A percentile compares a stretch with the other conserved stretches of the same genome.
These are phyloP conservation scores for Metschnikowia orientalis DNA, from an alignment of 805 yeast species.

Conservation along the genomic window DNA sequence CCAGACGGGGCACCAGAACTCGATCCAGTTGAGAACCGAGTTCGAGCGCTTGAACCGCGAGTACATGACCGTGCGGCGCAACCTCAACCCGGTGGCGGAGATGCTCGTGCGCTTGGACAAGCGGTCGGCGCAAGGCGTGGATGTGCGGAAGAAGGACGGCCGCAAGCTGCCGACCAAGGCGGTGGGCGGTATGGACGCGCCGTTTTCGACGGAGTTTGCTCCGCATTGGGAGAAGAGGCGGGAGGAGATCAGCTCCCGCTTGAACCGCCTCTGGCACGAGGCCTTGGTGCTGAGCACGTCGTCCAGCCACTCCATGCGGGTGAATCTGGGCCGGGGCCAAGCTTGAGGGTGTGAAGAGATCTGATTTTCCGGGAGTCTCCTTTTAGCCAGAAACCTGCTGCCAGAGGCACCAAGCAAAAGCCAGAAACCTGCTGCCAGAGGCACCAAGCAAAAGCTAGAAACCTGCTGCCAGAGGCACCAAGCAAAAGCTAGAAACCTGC, in stretches of 20 bases:
- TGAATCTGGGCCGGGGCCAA: too few relatives aligned
- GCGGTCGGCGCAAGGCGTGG: constrained; percentile 18
- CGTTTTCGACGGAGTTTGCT: constrained; percentile 33
- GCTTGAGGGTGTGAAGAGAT: too few relatives aligned
- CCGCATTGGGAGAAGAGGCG: constrained; percentile 30
- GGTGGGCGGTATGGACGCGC: constrained; percentile 18
- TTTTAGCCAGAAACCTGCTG: too few relatives aligned
- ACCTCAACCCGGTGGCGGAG: constrained; percentile 65
- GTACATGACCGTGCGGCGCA: constrained; percentile 62
- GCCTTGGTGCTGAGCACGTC: constrained; percentile 25
- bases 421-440: too few relatives aligned
- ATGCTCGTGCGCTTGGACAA: constrained; percentile 50
- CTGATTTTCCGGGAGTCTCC: too few relatives aligned
- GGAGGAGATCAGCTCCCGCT: constrained; percentile 21
- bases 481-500: too few relatives aligned
- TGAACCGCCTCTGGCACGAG: constrained; percentile 39
- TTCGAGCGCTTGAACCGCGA: constrained; percentile 76
- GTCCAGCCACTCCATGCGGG: constrained; percentile 8
- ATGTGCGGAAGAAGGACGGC: constrained; percentile 21
- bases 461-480: too few relatives aligned
- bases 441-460: too few relatives aligned
- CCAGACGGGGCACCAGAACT: constrained; percentile 36
- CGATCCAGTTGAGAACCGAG: constrained; percentile 65
- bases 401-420: too few relatives aligned
- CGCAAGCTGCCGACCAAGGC: constrained; percentile 8